phyloP scores from a whole-genome alignment of 495 filamentous ascomycete genomes.

The Endocarpon pusillum region DNA sequence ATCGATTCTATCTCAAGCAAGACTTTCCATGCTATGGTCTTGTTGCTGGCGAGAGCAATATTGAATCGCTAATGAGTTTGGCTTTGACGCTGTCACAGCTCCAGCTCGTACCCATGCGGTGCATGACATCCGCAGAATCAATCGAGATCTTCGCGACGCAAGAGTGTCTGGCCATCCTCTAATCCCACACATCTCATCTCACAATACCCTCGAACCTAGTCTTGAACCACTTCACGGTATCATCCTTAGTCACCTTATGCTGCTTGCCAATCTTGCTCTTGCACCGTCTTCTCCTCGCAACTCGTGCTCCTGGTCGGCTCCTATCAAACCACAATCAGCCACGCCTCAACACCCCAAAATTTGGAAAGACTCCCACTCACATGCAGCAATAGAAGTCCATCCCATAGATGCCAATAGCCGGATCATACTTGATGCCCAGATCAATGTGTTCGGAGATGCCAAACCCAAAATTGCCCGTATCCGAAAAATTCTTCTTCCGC shows the following conservation, averaged over 20 bases:
- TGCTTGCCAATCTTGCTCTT: constrained; percentile 68
- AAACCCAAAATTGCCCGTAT: constrained; percentile 99
- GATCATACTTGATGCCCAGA: constrained; percentile 99
- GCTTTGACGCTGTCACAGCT: background rate
- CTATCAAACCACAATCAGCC: constrained; percentile 17
- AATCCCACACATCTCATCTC: constrained; percentile 39
- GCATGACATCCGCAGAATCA: constrained; percentile 3
- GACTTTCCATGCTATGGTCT: no score
- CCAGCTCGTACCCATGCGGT: background rate
- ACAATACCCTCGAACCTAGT: constrained; percentile 96
- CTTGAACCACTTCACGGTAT: constrained; percentile 99
- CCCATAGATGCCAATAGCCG: constrained; percentile 97
- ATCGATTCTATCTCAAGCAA: no score
- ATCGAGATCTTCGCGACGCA: background rate
- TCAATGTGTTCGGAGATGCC: constrained; percentile 99
- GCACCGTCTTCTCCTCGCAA: constrained; percentile 82
- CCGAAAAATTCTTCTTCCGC: constrained; percentile 96
- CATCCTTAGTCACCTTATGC: constrained; percentile 81
- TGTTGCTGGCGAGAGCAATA: background rate
- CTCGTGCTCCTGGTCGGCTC: constrained; percentile 93
- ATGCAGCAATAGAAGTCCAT: constrained; percentile 99
- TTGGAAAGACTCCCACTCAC: constrained; percentile 29
- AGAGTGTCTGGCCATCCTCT: background rate
- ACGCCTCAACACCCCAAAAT: background rate
- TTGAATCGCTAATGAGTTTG: background rate